Evolutionary conservation across 345 rosid species (phyloP).

Genomic region (Schrenkiella parvula): DNA sequence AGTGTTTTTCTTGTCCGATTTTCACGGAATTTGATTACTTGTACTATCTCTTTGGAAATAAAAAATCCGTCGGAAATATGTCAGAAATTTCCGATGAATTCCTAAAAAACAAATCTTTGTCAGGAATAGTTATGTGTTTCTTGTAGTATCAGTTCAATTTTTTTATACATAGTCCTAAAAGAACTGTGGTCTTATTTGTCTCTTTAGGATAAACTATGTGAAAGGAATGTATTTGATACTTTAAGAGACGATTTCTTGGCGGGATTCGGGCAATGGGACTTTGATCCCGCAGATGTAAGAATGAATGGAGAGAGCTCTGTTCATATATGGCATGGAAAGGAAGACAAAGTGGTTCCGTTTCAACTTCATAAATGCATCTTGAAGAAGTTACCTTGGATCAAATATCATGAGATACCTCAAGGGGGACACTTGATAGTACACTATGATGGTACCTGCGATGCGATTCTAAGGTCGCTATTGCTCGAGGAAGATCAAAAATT

Average conservation of each 20-base stretch:
- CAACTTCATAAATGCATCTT: conserved; percentile 61
- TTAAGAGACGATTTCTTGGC: conserved; percentile 54
- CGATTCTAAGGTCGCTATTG: conserved; percentile 51
- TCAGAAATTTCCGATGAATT: too few species aligned
- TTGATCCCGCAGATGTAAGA: conserved; percentile 57
- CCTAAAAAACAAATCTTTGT: too few species aligned
- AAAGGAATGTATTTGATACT: conserved; percentile 51
- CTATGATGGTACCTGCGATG: conserved; percentile 55
- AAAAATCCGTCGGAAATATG: too few species aligned
- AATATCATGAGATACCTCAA: conserved; percentile 65
- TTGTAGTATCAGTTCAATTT: background rate
- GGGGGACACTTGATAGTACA: conserved; percentile 85
- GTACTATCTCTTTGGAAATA: too few species aligned
- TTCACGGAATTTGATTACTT: too few species aligned
- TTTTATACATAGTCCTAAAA: background rate
- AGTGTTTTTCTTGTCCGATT: too few species aligned
- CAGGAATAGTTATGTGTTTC: too few species aligned
- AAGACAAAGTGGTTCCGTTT: conserved; percentile 74
- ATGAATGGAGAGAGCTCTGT: conserved; percentile 34
- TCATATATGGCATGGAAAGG: conserved; percentile 79
- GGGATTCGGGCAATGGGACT: conserved; percentile 68
- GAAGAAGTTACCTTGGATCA: conserved; percentile 62
- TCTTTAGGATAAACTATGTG: conserved; percentile 43
- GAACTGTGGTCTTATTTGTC: background rate
- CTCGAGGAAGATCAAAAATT: conserved; percentile 44